Evolutionary conservation across 1,284 basidiomycete species (phyloP).

Genomic region (Ganoderma meredithae): DNA sequence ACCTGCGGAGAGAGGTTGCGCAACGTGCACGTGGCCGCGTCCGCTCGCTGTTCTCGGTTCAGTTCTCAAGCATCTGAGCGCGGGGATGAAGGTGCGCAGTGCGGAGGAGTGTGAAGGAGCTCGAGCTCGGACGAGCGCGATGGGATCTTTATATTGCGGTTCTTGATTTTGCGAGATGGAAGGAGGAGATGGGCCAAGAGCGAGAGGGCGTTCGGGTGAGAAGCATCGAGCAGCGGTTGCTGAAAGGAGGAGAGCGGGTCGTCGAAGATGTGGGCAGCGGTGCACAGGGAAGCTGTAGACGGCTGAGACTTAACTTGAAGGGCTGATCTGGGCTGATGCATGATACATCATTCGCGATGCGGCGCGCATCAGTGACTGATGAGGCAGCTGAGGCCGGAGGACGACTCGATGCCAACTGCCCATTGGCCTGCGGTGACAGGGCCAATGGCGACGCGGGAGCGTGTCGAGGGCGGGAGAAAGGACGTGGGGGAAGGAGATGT

Average conservation of each 20-base stretch:
- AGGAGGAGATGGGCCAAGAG: background rate
- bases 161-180: background rate
- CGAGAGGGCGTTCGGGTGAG: background rate
- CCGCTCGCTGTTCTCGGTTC: background rate
- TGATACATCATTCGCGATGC: conserved; percentile 27
- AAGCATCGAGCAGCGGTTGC: conserved; percentile 17
- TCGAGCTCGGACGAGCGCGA: background rate
- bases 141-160: background rate
- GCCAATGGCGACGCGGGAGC: conserved; percentile 20
- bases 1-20: conserved; percentile 16
- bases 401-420: background rate
- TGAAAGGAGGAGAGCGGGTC: background rate
- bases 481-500: conserved; percentile 9
- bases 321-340: conserved; percentile 3
- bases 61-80: conserved; percentile 4
- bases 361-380: conserved; percentile 33
- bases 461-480: background rate
- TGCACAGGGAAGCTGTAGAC: conserved; percentile 16
- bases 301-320: conserved; percentile 13
- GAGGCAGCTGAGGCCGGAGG: conserved; percentile 1
- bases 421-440: conserved; percentile 21
- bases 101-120: background rate
- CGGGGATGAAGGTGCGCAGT: background rate
- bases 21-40: conserved; percentile 13
- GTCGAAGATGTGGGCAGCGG: background rate